Base-by-base conservation (phyloP, 1,139 yeast genomes). In the Fermentozyma sake region DNA sequence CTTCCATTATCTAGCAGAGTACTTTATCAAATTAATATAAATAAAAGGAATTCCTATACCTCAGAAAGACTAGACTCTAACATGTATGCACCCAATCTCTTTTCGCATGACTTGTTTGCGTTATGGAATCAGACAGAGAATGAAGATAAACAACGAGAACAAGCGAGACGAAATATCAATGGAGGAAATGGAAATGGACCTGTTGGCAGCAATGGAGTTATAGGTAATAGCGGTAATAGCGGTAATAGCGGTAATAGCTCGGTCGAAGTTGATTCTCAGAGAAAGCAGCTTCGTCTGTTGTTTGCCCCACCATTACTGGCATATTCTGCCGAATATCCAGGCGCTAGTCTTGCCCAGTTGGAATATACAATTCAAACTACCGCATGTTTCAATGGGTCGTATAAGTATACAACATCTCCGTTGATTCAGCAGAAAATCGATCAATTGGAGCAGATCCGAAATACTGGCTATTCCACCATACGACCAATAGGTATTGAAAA, bases 401-500 rank as follows among this genome's bases (percentile, higher is more conserved):
- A 24, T 12, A 22, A 22, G 14, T n/a, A 20, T 7, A 13, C 26
- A 3, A 23, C 32, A 8, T 24, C 58, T 3, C 56, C 68, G 1
- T 48, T 54, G 22, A 48, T 50, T 0, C 72, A 63, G 31, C 43
- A 55, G 25, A 59, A 64, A 31, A 44, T 67, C 14, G 62, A 63
- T 12, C 63, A 61, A 28, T 46, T 76, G 31, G 62, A 58, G 22
- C 54, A 53, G 7, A 58, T 76, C 13, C 55, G 71, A 17, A 61
- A 55, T 14, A 55, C 64, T 22, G 85, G 85, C 0, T 71, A 68
- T 42, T 42, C 57, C 7, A 58, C 66, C 18, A 45, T 78, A 20
- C 55, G 65, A 16, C 84, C 84, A 0, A 54, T 74, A 18, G 85
- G 84, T 0, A 42, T 77, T 5, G 66, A 66, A 12, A 68, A 63